Evolutionary conservation across 2,329 filamentous ascomycete genomes (phyloP).

Genomic region (Dactylonectria estremocensis): DNA sequence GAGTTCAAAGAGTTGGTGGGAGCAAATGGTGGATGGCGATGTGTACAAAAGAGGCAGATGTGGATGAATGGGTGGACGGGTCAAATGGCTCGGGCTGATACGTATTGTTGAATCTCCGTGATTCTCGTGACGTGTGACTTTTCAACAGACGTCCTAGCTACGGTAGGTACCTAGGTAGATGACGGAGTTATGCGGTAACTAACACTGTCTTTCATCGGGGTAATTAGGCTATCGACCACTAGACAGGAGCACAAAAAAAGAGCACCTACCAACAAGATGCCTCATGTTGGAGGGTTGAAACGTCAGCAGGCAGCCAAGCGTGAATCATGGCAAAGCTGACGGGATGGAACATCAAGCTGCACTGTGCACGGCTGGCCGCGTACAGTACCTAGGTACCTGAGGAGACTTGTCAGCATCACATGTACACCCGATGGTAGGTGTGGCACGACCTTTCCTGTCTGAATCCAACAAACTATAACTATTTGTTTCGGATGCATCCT

Average conservation of each 20-base stretch:
- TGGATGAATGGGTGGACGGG: background rate
- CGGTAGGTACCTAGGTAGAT: too few relatives aligned
- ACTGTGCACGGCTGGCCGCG: constrained; percentile 2
- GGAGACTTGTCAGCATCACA: constrained; percentile 12
- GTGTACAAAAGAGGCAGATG: background rate
- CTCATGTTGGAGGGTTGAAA: background rate
- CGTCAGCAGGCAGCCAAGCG: background rate
- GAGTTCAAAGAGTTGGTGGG: constrained; percentile 13
- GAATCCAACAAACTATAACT: background rate
- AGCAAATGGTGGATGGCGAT: background rate
- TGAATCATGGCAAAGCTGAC: background rate
- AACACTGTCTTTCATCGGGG: background rate
- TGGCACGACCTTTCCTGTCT: constrained; percentile 12
- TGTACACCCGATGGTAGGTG: background rate
- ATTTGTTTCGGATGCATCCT: background rate
- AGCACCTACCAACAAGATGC: background rate
- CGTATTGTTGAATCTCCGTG: constrained; percentile 1
- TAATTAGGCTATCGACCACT: background rate
- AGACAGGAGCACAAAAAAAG: background rate
- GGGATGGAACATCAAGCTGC: background rate
- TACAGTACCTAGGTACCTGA: background rate
- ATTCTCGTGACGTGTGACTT: constrained; percentile 20
- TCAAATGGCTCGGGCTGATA: background rate
- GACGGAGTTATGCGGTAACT: constrained; percentile 21
- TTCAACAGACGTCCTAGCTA: background rate